A percentile compares a stretch with the other conserved stretches of the same genome.
These are phyloP conservation scores for Acer saccharum DNA, from an alignment of 345 rosid species.

Conservation along the genomic window DNA sequence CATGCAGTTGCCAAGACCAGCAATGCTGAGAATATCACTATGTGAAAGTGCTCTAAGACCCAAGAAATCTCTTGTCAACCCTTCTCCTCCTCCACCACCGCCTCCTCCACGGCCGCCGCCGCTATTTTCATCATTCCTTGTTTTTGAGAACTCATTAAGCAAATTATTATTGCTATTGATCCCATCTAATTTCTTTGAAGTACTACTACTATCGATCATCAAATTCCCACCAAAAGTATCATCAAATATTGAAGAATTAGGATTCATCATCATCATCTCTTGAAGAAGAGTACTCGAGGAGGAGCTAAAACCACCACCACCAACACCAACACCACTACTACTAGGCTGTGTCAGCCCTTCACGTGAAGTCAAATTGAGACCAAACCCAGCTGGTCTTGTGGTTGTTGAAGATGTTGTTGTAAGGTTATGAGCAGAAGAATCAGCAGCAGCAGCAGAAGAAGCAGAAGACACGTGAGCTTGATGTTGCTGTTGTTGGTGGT, in stretches of 20 bases:
- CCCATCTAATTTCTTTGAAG: slow-evolving; percentile 27
- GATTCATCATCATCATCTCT: slow-evolving; percentile 49
- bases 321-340: neutral
- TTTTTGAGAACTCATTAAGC: slow-evolving; percentile 15
- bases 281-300: slow-evolving; percentile 44
- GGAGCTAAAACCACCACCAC: neutral
- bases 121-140: neutral
- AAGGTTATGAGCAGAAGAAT: slow-evolving; percentile 4
- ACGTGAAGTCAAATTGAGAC: slow-evolving; percentile 54
- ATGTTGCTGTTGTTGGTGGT: slow-evolving; percentile 37
- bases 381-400: slow-evolving; percentile 31
- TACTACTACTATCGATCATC: neutral
- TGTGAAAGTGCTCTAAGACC: slow-evolving; percentile 72
- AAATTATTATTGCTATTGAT: slow-evolving; percentile 15
- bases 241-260: slow-evolving; percentile 37
- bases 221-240: slow-evolving; percentile 50
- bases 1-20: slow-evolving; percentile 64
- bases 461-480: slow-evolving; percentile 45
- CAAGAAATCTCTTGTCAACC: slow-evolving; percentile 85
- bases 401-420: neutral
- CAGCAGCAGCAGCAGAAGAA: slow-evolving; percentile 8
- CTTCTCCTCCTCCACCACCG: slow-evolving; percentile 40
- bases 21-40: slow-evolving; percentile 68
- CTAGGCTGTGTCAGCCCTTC: slow-evolving; percentile 23
- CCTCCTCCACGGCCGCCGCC: slow-evolving; percentile 28